Evolutionary conservation across 2,329 filamentous ascomycete genomes (phyloP).

Genomic region (Botrytis cinerea): DNA sequence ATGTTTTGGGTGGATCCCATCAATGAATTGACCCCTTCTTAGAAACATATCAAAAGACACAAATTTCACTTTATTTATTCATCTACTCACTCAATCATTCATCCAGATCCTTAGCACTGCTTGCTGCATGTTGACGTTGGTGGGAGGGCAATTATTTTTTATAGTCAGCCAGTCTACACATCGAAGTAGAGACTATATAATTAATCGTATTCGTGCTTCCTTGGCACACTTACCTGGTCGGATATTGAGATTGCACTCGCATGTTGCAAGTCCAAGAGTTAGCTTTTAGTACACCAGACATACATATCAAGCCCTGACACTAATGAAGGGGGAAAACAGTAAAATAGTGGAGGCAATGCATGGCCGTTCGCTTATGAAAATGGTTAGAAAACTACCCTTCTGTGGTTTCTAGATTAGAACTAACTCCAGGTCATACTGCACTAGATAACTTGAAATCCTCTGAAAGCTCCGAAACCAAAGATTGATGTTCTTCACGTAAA

Average conservation of each 20-base stretch:
- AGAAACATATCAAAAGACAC: slow-evolving; percentile 4
- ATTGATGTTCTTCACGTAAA: neutral
- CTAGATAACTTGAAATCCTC: neutral
- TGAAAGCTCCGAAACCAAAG: neutral
- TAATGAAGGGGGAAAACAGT: neutral
- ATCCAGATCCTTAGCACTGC: neutral
- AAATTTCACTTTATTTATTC: neutral
- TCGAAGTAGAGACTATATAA: neutral
- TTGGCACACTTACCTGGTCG: neutral
- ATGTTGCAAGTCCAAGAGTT: neutral
- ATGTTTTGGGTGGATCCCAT: slow-evolving; percentile 3
- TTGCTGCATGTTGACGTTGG: neutral
- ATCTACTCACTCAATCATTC: neutral
- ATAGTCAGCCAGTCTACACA: neutral
- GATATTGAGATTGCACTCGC: neutral
- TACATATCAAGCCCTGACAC: neutral
- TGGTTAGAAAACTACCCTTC: neutral
- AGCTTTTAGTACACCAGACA: neutral
- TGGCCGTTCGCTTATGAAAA: neutral
- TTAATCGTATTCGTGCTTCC: neutral
- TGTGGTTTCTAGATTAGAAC: neutral
- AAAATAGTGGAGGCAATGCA: slow-evolving; percentile 2
- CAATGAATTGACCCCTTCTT: neutral
- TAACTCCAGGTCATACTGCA: neutral
- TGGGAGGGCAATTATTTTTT: neutral